phyloP scores from a whole-genome alignment of 164 flowering plant species.

The Paratinospora sagittata region DNA sequence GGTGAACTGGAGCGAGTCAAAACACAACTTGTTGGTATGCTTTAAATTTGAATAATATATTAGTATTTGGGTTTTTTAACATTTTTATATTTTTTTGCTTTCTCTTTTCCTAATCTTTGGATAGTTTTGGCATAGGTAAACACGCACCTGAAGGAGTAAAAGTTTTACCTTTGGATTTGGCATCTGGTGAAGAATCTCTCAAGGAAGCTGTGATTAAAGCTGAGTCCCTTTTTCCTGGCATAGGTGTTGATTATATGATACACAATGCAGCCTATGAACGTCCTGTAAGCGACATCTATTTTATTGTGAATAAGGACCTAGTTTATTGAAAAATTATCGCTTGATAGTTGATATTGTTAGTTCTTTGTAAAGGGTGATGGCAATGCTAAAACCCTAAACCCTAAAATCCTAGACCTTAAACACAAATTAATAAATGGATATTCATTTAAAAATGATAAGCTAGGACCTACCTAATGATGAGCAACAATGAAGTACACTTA shows the following conservation, averaged over 20 bases:
- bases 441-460: no score
- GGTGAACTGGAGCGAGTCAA: constrained; percentile 74
- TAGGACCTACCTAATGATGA: no score
- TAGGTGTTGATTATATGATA: constrained; percentile 86
- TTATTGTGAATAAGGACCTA: no score
- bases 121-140: constrained; percentile 48
- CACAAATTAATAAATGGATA: no score
- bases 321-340: no score
- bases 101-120: not conserved
- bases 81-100: not conserved
- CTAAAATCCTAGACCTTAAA: no score
- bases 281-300: constrained; percentile 52
- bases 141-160: constrained; percentile 73
- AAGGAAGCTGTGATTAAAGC: constrained; percentile 67
- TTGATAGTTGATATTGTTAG: no score
- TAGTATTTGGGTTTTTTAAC: not conserved
- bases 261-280: constrained; percentile 96
- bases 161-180: constrained; percentile 77
- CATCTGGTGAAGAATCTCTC: constrained; percentile 69
- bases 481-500: no score
- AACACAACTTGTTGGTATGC: constrained; percentile 57
- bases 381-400: no score
- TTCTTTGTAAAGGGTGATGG: no score
- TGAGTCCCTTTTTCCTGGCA: constrained; percentile 57
- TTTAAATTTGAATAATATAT: not conserved